These are phyloP conservation scores for Coriolopsis trogii DNA, from an alignment of 1,284 basidiomycete genomes.

Conservation along the genomic window DNA sequence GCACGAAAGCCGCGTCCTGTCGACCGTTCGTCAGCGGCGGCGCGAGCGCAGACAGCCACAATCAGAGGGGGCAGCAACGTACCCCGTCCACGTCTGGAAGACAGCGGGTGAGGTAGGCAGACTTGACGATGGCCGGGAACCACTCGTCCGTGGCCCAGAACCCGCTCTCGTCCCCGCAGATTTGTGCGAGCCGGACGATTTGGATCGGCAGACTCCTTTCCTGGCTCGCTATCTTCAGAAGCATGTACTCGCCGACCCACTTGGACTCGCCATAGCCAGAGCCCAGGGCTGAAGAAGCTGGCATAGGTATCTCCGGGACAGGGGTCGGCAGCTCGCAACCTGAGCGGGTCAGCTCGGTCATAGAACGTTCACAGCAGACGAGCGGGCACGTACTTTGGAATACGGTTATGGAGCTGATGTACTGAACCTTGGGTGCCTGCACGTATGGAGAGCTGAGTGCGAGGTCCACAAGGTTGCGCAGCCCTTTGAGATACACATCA, in stretches of 20 bases:
- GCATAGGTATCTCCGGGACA: slow-evolving; percentile 13
- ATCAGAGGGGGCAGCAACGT: no score
- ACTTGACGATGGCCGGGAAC: slow-evolving; percentile 45
- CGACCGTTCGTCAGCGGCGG: no score
- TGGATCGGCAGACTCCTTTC: slow-evolving; percentile 30
- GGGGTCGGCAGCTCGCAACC: slow-evolving; percentile 7
- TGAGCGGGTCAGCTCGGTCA: background rate
- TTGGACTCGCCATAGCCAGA: slow-evolving; percentile 45
- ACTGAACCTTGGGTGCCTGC: slow-evolving; percentile 29
- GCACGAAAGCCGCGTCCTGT: slow-evolving; percentile 26
- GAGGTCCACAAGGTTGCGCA: slow-evolving; percentile 26
- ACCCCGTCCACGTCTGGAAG: slow-evolving; percentile 31
- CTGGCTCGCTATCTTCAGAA: slow-evolving; percentile 22
- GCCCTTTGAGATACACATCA: slow-evolving; percentile 18
- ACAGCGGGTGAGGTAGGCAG: slow-evolving; percentile 28
- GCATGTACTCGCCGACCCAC: slow-evolving; percentile 41
- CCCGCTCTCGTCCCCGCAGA: slow-evolving; percentile 42
- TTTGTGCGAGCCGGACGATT: slow-evolving; percentile 45
- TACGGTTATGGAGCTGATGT: slow-evolving; percentile 37
- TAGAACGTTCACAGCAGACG: no score
- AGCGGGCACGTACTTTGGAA: slow-evolving; percentile 21
- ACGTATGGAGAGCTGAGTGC: slow-evolving; percentile 27
- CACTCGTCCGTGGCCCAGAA: slow-evolving; percentile 48
- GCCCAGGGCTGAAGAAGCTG: slow-evolving; percentile 31
- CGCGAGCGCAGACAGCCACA: background rate